Conservation (phyloP, 169 alveolate genomes). For the Cryptosporidium meleagridis region DNA sequence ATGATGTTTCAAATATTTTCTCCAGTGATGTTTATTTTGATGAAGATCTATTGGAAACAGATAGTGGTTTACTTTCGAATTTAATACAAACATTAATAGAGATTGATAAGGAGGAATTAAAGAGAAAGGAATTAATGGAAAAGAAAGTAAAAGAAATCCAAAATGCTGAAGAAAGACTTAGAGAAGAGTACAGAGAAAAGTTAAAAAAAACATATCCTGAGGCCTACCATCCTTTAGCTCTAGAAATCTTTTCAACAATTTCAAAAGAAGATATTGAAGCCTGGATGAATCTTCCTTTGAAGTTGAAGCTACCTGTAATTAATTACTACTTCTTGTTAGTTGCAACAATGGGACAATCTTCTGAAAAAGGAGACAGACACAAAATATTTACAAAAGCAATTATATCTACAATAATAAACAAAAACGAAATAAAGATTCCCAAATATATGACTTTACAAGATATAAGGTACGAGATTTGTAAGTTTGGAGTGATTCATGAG, state of each 20-base stretch:
- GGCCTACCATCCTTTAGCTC: constrained; percentile 68
- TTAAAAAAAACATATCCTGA: constrained; percentile 36
- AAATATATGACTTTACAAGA: constrained; percentile 39
- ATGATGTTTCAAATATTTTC: constrained; percentile 51
- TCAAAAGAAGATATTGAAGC: constrained; percentile 19
- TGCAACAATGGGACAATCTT: not conserved
- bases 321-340: constrained; percentile 29
- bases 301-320: not conserved
- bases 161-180: not conserved
- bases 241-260: constrained; percentile 45
- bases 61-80: constrained; percentile 27
- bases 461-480: constrained; percentile 41
- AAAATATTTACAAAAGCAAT: constrained; percentile 32
- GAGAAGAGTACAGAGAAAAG: constrained; percentile 8
- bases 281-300: constrained; percentile 38
- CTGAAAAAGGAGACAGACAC: constrained; percentile 44
- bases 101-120: not conserved
- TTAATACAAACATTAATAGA: constrained; percentile 18
- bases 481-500: constrained; percentile 31
- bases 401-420: constrained; percentile 7
- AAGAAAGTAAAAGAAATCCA: not conserved
- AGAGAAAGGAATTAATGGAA: not conserved
- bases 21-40: constrained; percentile 44
- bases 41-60: constrained; percentile 60
- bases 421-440: constrained; percentile 17